Evolutionary conservation across 1,139 yeast genomes (phyloP).

Genomic region (Arxiozyma heterogenica): DNA sequence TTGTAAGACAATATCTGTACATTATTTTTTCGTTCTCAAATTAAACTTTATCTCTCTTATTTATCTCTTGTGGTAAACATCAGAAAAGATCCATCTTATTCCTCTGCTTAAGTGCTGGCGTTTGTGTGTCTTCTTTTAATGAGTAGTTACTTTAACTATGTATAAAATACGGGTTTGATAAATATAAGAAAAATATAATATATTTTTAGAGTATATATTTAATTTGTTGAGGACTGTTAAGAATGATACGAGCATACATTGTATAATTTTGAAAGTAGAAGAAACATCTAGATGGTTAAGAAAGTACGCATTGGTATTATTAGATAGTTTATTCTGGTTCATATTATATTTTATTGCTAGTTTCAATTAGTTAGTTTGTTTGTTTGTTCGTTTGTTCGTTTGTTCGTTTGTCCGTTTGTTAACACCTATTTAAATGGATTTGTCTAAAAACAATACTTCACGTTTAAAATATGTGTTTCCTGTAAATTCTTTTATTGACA

Average conservation of each 20-base stretch:
- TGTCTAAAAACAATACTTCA: not conserved
- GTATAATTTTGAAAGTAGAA: not conserved
- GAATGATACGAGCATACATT: not conserved
- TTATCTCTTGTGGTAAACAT: not conserved
- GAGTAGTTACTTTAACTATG: not conserved
- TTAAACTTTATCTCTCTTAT: not conserved
- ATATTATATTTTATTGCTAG: not conserved
- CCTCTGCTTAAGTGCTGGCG: not conserved
- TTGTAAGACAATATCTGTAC: not conserved
- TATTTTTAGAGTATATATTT: too few relatives aligned
- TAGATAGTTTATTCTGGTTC: not conserved
- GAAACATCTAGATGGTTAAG: not conserved
- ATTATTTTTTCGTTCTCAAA: not conserved
- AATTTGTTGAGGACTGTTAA: too few relatives aligned
- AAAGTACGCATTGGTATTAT: not conserved
- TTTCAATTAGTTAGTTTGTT: too few relatives aligned
- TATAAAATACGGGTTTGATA: not conserved
- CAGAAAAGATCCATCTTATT: not conserved
- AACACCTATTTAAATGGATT: not conserved
- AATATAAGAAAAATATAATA: too few relatives aligned
- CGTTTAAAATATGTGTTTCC: conserved; percentile 40
- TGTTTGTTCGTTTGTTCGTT: too few relatives aligned
- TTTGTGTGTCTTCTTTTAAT: not conserved
- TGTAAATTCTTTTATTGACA: conserved; percentile 66
- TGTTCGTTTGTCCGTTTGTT: too few relatives aligned